Evolutionary conservation across 768 basidiomycete genomes (phyloP), one percentile per base, ranked within the genome.

Genomic region (Kwoniella sp.): DNA sequence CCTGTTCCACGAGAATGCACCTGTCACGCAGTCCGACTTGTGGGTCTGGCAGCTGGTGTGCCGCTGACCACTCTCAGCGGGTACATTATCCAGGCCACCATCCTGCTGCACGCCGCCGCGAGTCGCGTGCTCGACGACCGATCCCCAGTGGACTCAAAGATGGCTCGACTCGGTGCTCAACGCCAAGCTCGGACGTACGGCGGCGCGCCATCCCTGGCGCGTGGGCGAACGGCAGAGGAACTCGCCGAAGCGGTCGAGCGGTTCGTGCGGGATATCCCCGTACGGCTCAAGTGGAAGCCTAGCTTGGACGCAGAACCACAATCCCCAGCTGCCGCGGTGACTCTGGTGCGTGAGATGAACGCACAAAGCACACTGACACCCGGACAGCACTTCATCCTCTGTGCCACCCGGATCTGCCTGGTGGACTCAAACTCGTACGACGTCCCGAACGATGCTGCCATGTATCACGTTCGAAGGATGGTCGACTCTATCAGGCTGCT

Each of bases 71-170:
- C n/a, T 45, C 6, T 10, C 22, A 52, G 50, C 31, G 50, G 41
- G 3, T 38, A 52, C 15, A 26, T 52, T 17, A 44, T 52, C 31
- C 50, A 52, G 33, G 41, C 50, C 11, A 45, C 23, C 2, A 32
- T 52, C 33, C 33, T 52, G 28, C 32, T 44, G 1, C 34, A 52
- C 15, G 28, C 14, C 2, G 41, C 50, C 5, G 19, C 37, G 5
- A 9, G 5, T 7, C 37, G 23, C 5, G 9, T 38, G 37, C 37
- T 38, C 19, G 17, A 19, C 9, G 37, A 22, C n/a, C n/a, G 15
- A 19, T 15, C 5, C 14, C 15, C 34, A 19, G 7, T 36, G 15
- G 19, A 36, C 19, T 38, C 37, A 14, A 32, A 32, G 31, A 32
- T 19, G 37, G 37, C 14, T 9, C 37, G 9, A 19, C 14, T 17